A percentile compares a stretch with the other conserved stretches of the same genome.
These are phyloP conservation scores for Rhodotorula sp. DNA, from an alignment of 1,284 basidiomycete genomes.

Conservation along the genomic window DNA sequence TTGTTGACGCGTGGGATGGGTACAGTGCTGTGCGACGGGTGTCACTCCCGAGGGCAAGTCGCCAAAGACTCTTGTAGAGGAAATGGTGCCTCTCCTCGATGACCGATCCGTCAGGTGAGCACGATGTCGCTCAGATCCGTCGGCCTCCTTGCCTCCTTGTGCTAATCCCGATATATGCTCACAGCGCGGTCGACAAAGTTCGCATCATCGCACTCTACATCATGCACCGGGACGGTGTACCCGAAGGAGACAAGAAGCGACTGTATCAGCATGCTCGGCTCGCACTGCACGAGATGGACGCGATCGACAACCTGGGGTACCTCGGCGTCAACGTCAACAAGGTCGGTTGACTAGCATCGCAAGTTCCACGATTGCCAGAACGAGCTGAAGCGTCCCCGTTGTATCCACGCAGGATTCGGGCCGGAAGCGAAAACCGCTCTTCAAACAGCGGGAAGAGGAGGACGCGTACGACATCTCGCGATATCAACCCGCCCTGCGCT, in stretches of 20 bases:
- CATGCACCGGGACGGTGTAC: constrained; percentile 91
- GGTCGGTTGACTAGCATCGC: constrained; percentile 53
- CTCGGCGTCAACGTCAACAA: constrained; percentile 77
- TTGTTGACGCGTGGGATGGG: background rate
- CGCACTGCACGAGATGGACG: constrained; percentile 85
- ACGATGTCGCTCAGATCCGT: constrained; percentile 39
- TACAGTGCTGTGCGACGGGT: constrained; percentile 84
- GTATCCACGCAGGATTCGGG: constrained; percentile 57
- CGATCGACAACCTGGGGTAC: constrained; percentile 80
- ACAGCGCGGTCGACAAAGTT: constrained; percentile 84
- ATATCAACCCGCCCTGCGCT: constrained; percentile 81
- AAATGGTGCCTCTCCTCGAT: constrained; percentile 96
- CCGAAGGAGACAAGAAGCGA: constrained; percentile 90
- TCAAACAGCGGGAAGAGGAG: constrained; percentile 68
- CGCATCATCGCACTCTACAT: constrained; percentile 96
- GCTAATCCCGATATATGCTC: background rate
- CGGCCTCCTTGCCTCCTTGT: background rate
- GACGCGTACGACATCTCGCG: constrained; percentile 95
- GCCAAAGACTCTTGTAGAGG: constrained; percentile 89
- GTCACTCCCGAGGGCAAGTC: constrained; percentile 81
- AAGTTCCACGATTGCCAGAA: constrained; percentile 28
- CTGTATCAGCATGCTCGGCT: constrained; percentile 96
- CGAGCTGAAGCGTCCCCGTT: constrained; percentile 36
- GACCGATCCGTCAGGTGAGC: constrained; percentile 72
- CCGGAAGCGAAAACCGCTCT: constrained; percentile 59